Percentiles rank a stretch among this genome's conserved stretches.
Conservation (phyloP, 306 rosid species). For the Echinosophora koreensis region DNA sequence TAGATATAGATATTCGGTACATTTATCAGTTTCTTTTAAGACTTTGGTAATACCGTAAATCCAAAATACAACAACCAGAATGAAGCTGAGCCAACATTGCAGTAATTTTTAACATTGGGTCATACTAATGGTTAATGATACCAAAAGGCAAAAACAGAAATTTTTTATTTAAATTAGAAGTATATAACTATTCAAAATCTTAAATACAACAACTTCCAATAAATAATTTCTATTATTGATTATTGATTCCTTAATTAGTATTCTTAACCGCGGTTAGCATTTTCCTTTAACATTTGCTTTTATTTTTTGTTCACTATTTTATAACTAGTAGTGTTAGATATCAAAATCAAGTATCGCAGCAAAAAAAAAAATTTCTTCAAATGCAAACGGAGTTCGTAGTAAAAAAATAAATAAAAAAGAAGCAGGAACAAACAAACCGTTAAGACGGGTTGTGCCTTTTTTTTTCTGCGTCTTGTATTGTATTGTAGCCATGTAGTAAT, state of each 20-base stretch:
- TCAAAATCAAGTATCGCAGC: background rate
- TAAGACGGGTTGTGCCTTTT: conserved; percentile 48
- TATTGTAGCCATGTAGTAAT: background rate
- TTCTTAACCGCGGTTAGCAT: too few relatives aligned
- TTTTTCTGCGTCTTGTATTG: conserved; percentile 18
- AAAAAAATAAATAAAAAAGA: background rate
- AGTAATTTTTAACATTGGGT: too few relatives aligned
- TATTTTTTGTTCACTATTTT: too few relatives aligned
- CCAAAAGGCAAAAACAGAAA: too few relatives aligned
- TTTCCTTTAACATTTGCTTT: too few relatives aligned
- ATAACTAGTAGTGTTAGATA: background rate
- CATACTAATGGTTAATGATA: too few relatives aligned
- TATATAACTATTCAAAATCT: too few relatives aligned
- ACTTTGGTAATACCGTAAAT: conserved; percentile 30
- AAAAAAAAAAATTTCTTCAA: background rate
- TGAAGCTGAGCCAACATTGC: background rate
- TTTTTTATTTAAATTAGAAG: too few relatives aligned
- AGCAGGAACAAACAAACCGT: conserved; percentile 33
- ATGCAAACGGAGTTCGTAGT: background rate
- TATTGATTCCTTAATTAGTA: too few relatives aligned
- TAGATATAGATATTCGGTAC: too few relatives aligned
- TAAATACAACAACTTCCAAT: too few relatives aligned
- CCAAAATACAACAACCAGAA: conserved; percentile 30
- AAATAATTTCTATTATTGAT: too few relatives aligned
- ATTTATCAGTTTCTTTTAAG: background rate